phyloP scores from a whole-genome alignment of 2,329 filamentous ascomycete genomes.

The Colletotrichum tofieldiae region DNA sequence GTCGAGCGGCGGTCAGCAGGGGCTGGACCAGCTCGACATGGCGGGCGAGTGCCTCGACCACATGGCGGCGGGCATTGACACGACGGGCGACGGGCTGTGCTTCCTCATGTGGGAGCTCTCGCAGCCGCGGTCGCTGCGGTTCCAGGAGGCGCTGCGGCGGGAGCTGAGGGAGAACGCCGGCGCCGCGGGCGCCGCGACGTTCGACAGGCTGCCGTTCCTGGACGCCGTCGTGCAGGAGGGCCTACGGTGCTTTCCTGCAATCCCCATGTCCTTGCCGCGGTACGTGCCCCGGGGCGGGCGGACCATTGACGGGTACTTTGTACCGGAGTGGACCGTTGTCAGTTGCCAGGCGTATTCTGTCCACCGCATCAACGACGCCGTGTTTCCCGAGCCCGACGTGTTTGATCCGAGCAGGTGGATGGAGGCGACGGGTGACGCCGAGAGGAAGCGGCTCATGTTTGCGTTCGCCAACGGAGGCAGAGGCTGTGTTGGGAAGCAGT shows the following conservation, averaged over 20 bases:
- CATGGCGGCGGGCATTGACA: conserved; percentile 81
- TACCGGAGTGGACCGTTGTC: conserved; percentile 70
- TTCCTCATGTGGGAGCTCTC: conserved; percentile 82
- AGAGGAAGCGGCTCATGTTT: conserved; percentile 75
- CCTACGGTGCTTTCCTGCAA: conserved; percentile 74
- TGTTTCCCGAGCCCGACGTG: conserved; percentile 83
- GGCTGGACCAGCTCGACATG: conserved; percentile 68
- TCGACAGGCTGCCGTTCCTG: conserved; percentile 71
- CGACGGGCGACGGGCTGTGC: conserved; percentile 78
- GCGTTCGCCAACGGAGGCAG: conserved; percentile 77
- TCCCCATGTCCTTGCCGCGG: conserved; percentile 77
- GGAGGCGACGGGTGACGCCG: conserved; percentile 79
- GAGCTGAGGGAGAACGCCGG: conserved; percentile 65
- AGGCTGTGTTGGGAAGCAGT: conserved; percentile 79
- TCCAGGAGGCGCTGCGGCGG: conserved; percentile 67
- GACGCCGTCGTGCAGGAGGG: conserved; percentile 77
- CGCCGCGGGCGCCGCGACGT: conserved; percentile 44
- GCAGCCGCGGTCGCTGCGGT: conserved; percentile 65
- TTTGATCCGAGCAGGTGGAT: conserved; percentile 92
- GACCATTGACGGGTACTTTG: conserved; percentile 67
- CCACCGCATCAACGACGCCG: conserved; percentile 72
- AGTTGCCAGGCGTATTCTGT: conserved; percentile 75
- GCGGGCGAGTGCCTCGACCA: conserved; percentile 81
- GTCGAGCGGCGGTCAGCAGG: conserved; percentile 49
- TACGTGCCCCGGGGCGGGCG: conserved; percentile 70